Evolutionary conservation across 2,329 filamentous ascomycete species (phyloP), one percentile per base, ranked within the genome.

Genomic region (Monilinia fructicola): DNA sequence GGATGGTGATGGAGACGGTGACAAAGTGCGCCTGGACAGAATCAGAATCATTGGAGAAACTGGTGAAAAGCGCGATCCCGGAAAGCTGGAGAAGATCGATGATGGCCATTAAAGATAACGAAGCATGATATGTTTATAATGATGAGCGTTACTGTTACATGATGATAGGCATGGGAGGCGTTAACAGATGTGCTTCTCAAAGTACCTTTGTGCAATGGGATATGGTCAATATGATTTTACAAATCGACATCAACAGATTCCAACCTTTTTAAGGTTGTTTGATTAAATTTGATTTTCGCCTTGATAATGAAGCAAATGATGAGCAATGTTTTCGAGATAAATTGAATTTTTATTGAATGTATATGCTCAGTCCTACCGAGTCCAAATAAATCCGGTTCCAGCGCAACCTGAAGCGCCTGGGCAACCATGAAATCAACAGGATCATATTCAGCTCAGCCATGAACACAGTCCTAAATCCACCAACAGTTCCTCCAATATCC

Each of bases 31-130:
- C 66, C 78, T 99, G 60, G 91, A 95, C 78, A 84, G 91, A 62
- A 79, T 95, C 71, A 84, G 87, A 73, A 82, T 98, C 65, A 88
- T 98, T 75, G 95, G 95, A 40, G 94, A 98, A 78, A 86, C 87
- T 21, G 94, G 95, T 18, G 89, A 96, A 82, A 97, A 96, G 85
- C 85, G 93, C 68, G 91, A 95, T 67, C 92, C 93, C 86, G 94
- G 93, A 72, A 96, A 96, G 83, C 81, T 99, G 71, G 92, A 98
- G 84, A 98, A 98, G 87, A 86, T 97, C 76, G 92, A 89, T 18
- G 90, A 96, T 73, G 89, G 91, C 76, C 78, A 81, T 38, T 87
- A 87, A 64, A 85, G 89, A 69, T 62, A 64, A 60, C 46, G 65
- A 64, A 54, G 50, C 9, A 65, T 65, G 53, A 58, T 56, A 46